phyloP scores from a whole-genome alignment of 805 yeast genomes.

The Candida ulmi region DNA sequence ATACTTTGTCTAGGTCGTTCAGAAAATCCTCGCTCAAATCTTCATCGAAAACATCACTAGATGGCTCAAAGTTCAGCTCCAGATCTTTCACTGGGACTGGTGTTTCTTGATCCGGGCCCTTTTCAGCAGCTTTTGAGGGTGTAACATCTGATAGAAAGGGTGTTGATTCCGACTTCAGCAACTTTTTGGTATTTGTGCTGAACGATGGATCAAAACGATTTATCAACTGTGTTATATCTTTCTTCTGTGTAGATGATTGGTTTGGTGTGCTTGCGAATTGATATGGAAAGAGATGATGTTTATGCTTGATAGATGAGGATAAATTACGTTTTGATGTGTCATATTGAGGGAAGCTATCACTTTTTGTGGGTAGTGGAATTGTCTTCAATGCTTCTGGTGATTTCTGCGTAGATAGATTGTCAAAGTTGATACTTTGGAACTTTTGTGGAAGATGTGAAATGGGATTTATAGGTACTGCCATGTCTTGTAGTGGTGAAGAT shows the following conservation, averaged over 20 bases:
- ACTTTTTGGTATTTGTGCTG: background rate
- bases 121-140: conserved; percentile 9
- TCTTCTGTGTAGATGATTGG: conserved; percentile 3
- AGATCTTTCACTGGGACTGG: background rate
- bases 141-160: conserved; percentile 1
- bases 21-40: conserved; percentile 23
- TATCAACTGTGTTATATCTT: conserved; percentile 16
- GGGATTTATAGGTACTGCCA: conserved; percentile 12
- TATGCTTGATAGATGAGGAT: conserved; percentile 1
- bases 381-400: conserved; percentile 13
- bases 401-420: conserved; percentile 13
- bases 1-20: conserved; percentile 10
- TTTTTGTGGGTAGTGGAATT: conserved; percentile 3
- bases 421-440: conserved; percentile 16
- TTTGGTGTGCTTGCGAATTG: conserved; percentile 8
- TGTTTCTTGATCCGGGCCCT: background rate
- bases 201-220: conserved; percentile 8
- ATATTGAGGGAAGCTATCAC: conserved; percentile 9
- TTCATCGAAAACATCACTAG: conserved; percentile 19
- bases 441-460: conserved; percentile 10
- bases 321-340: conserved; percentile 1
- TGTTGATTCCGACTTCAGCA: too few species aligned
- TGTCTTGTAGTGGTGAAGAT: conserved; percentile 19
- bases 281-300: conserved; percentile 1
- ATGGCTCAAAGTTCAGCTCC: conserved; percentile 7